Conservation (phyloP, 306 rosid genomes). For the Medicago arabica region DNA sequence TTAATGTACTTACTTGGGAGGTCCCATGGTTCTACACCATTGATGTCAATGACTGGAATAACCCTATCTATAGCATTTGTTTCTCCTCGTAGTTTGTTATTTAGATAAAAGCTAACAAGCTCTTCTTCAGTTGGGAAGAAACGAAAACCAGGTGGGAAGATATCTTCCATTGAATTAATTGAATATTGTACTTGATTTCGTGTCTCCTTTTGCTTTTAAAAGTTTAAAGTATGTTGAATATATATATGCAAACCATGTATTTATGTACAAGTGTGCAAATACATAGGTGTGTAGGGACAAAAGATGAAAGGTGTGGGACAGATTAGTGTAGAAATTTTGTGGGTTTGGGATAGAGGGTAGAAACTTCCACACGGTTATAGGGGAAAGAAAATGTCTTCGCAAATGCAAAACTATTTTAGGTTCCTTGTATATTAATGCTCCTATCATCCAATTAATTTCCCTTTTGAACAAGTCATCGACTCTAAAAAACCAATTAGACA, state of each 20-base stretch:
- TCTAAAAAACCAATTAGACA: background rate
- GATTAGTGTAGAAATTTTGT: slow-evolving; percentile 44
- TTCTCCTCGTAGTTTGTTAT: slow-evolving; percentile 60
- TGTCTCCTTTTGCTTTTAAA: slow-evolving; percentile 4
- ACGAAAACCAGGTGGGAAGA: slow-evolving; percentile 64
- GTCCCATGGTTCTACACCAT: slow-evolving; percentile 69
- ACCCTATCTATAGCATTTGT: slow-evolving; percentile 49
- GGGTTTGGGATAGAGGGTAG: background rate
- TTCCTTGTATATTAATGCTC: background rate
- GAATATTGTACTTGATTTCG: background rate
- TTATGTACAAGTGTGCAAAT: background rate
- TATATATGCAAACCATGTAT: background rate
- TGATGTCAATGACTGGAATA: slow-evolving; percentile 68
- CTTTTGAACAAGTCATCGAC: slow-evolving; percentile 64
- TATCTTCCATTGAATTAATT: slow-evolving; percentile 43
- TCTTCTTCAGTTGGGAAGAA: slow-evolving; percentile 94
- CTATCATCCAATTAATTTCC: background rate
- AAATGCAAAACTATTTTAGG: background rate
- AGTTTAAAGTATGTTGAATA: slow-evolving; percentile 6
- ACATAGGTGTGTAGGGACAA: background rate
- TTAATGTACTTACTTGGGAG: slow-evolving; percentile 64
- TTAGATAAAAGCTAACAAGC: slow-evolving; percentile 71
- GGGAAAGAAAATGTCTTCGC: slow-evolving; percentile 39
- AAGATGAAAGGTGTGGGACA: background rate
- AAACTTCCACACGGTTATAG: slow-evolving; percentile 67